These are phyloP conservation scores for Huntiella bhutanensis DNA, from an alignment of 2,329 filamentous ascomycete species.

Conservation along the genomic window DNA sequence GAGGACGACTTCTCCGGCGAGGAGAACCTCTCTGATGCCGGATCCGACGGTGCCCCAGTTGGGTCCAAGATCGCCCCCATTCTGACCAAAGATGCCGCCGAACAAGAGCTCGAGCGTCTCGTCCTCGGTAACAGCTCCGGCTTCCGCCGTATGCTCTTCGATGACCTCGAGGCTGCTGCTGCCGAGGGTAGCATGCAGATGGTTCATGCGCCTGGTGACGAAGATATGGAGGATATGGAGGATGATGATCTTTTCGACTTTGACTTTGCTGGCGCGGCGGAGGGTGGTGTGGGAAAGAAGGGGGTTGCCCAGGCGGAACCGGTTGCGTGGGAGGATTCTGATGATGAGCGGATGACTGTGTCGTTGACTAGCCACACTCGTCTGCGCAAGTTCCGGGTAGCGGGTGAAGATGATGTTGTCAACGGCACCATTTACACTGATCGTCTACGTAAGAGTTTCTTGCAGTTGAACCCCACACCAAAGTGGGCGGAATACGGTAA, in stretches of 20 bases:
- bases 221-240: conserved; percentile 38
- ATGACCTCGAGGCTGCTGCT: conserved; percentile 16
- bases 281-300: background rate
- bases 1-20: conserved; percentile 17
- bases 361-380: conserved; percentile 60
- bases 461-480: conserved; percentile 39
- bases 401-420: conserved; percentile 70
- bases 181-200: conserved; percentile 18
- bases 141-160: conserved; percentile 56
- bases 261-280: conserved; percentile 26
- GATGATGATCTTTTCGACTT: conserved; percentile 77
- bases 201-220: conserved; percentile 24
- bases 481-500: conserved; percentile 38
- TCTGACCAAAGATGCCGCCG: conserved; percentile 57
- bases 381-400: conserved; percentile 64
- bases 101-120: conserved; percentile 69
- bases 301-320: conserved; percentile 18
- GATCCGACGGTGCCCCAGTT: conserved; percentile 11
- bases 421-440: conserved; percentile 70
- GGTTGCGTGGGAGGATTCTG: conserved; percentile 75
- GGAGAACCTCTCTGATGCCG: conserved; percentile 12
- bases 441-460: conserved; percentile 61
- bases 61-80: conserved; percentile 12
- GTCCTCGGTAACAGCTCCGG: conserved; percentile 76
- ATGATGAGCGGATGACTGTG: conserved; percentile 72